These are phyloP conservation scores for Cercospora citrullina DNA, from an alignment of 2,329 filamentous ascomycete genomes.

Conservation along the genomic window DNA sequence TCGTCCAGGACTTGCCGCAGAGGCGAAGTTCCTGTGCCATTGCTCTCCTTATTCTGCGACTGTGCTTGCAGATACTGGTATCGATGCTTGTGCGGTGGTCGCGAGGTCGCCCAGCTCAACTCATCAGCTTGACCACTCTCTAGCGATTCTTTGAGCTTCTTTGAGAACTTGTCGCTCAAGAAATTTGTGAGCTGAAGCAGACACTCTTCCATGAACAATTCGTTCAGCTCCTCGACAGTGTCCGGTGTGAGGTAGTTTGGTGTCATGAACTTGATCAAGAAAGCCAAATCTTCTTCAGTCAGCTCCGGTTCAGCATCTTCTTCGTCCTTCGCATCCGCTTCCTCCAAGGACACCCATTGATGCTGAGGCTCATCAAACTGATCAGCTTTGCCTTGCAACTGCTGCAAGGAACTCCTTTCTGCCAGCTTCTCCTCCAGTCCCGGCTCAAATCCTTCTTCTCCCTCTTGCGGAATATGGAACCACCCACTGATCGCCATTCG, in stretches of 20 bases:
- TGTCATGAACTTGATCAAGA: constrained; percentile 84
- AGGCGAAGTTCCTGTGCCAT: constrained; percentile 48
- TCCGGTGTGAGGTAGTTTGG: constrained; percentile 91
- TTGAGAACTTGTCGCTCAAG: constrained; percentile 74
- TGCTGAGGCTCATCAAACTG: constrained; percentile 80
- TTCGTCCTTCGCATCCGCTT: constrained; percentile 56
- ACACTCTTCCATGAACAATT: constrained; percentile 78
- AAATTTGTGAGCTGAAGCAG: constrained; percentile 80
- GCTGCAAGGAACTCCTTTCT: constrained; percentile 85
- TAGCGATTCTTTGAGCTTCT: constrained; percentile 69
- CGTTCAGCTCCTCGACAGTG: constrained; percentile 76
- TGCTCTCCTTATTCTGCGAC: constrained; percentile 12
- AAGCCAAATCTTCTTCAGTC: constrained; percentile 79
- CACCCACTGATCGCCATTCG: constrained; percentile 98
- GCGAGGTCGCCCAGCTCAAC: constrained; percentile 50
- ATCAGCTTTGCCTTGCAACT: constrained; percentile 88
- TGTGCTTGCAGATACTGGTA: constrained; percentile 73
- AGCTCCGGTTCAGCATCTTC: constrained; percentile 59
- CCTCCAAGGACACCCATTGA: constrained; percentile 51
- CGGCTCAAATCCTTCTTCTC: constrained; percentile 86
- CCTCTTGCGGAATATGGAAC: constrained; percentile 96
- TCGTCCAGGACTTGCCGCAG: constrained; percentile 76
- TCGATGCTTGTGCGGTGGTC: constrained; percentile 92
- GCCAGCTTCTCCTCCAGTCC: constrained; percentile 87
- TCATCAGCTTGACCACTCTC: constrained; percentile 59